phyloP scores from a whole-genome alignment of 129 eudicot species.

The Solidago caesia region DNA sequence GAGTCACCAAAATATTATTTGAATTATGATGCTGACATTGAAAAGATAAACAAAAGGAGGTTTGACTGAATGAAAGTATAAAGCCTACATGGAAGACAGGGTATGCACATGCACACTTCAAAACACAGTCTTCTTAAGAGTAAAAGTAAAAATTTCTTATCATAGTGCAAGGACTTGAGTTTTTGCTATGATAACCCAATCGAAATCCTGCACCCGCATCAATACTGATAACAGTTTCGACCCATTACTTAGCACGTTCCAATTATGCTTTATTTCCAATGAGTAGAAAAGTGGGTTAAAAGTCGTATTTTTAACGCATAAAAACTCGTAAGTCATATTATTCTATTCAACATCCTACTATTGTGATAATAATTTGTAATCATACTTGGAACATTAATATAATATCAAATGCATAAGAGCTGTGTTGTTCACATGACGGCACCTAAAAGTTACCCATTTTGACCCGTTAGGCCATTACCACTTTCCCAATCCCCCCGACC shows the following conservation, averaged over 20 bases:
- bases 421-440: not conserved
- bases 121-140: not conserved
- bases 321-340: not conserved
- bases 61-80: not conserved
- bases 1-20: constrained; percentile 46
- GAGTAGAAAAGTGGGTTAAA: not conserved
- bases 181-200: not conserved
- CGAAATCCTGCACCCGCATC: not conserved
- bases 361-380: too few species aligned
- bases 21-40: constrained; percentile 44
- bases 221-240: not conserved
- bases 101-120: not conserved
- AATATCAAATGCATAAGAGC: not conserved
- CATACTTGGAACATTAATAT: too few species aligned
- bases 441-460: not conserved
- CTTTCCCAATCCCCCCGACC: not conserved
- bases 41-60: not conserved
- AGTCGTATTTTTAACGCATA: not conserved
- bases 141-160: not conserved
- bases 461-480: not conserved
- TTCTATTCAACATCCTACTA: not conserved
- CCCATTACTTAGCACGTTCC: not conserved
- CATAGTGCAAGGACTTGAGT: not conserved
- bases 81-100: not conserved
- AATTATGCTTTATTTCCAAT: not conserved